Conservation (phyloP, 225 moss, liverwort and hornwort species). For the Marchantia paleacea region DNA sequence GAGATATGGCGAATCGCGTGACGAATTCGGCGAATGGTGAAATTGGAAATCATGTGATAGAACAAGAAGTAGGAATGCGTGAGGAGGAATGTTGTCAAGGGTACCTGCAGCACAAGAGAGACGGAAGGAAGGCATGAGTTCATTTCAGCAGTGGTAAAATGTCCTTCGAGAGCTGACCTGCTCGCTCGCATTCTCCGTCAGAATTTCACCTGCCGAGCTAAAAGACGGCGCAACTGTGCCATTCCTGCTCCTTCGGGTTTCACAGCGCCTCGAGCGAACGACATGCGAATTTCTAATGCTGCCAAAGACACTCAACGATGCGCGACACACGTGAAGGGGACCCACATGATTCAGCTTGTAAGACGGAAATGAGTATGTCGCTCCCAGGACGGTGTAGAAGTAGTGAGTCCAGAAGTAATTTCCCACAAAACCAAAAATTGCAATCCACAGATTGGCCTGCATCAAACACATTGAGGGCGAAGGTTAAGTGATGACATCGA, state of each 20-base stretch:
- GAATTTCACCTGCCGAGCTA: no score
- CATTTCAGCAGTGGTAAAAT: not conserved
- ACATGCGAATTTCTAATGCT: not conserved
- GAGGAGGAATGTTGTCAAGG: conserved; percentile 68
- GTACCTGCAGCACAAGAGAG: conserved; percentile 50
- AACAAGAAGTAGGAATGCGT: conserved; percentile 92
- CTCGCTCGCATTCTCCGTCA: not conserved
- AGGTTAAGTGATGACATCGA: not conserved
- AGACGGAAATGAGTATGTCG: conserved; percentile 91
- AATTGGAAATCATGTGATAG: conserved; percentile 72
- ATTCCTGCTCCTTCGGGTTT: not conserved
- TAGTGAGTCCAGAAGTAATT: conserved; percentile 99
- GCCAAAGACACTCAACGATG: not conserved
- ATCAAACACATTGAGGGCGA: not conserved
- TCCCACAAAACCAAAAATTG: conserved; percentile 87
- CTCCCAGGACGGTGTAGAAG: conserved; percentile 88
- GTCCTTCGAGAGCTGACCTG: not conserved
- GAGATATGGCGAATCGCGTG: conserved; percentile 58
- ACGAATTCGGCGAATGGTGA: conserved; percentile 79
- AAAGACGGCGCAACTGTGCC: not conserved
- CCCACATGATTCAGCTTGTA: conserved; percentile 90
- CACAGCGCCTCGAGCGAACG: not conserved
- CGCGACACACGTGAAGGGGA: not conserved
- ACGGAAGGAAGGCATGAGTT: not conserved
- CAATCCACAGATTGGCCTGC: conserved; percentile 93